Evolutionary conservation across 23 red algal genomes (phyloP), one percentile per base, ranked within the genome.

Genomic region (Gracilaria gracilis): DNA sequence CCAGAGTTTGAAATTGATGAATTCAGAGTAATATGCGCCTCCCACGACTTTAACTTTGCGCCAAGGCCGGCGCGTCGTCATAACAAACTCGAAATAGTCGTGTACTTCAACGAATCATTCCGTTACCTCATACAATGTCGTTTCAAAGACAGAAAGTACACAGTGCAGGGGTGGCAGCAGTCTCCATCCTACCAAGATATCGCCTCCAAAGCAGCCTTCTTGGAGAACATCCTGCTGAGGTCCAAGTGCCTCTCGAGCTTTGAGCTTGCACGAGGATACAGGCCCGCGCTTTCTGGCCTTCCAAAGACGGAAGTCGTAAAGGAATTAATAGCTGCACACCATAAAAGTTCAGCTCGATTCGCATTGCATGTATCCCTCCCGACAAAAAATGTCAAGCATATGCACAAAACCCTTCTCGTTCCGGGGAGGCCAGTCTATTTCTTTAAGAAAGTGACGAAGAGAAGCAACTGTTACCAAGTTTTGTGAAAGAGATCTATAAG

Each of bases 231-330:
- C 17, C 53, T 84, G 0, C 57, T 42, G 4, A 28, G 15, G 0
- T 62, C 29, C 7, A 36, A 20, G 29, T 19, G 20, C 5, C 19
- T 84, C 25, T 39, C 17, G 15, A 84, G 54, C 35, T 83, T 84
- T 31, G 80, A 67, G 39, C 50, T 84, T 6, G 80, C 80, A 7
- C 57, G 49, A 44, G 80, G 80, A 4, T 46, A 46, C 57, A 67
- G 59, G 13, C 59, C 59, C 4, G 21, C 59, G n/a, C 2, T 62
- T 9, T 46, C 42, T 46, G 42, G 42, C 42, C 42, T 46, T 46
- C 42, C 42, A 4, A 46, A 46, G 42, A 11, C 42, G 5, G 42
- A 46, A 46, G 42, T 46, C 4, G 11, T 11, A 46, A 4, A 46
- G 11, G 42, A 46, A 46, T 11, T 46, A 4, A 29, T 62, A 1